Evolutionary conservation across 805 yeast species (phyloP).

Genomic region (Zygoascus biomembranicola): DNA sequence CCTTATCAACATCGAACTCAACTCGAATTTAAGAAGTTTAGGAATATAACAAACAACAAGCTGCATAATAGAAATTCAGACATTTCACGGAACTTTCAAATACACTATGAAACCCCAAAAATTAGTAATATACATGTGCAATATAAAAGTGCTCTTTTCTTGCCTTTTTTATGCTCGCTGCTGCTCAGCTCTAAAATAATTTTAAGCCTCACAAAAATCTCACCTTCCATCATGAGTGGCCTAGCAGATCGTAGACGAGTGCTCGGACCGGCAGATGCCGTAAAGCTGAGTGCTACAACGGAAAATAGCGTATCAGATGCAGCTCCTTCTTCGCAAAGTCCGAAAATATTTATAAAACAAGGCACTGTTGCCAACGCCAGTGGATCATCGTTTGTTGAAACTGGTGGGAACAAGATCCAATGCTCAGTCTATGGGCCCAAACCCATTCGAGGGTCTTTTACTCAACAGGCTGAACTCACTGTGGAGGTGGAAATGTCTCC

Average conservation of each 20-base stretch:
- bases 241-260: slow-evolving; percentile 71
- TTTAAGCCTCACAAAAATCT: background rate
- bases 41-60: too few relatives aligned
- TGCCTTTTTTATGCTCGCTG: too few relatives aligned
- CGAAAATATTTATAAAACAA: slow-evolving; percentile 48
- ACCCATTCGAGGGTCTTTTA: slow-evolving; percentile 69
- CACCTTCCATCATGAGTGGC: slow-evolving; percentile 13
- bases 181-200: too few relatives aligned
- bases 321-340: slow-evolving; percentile 14
- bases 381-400: slow-evolving; percentile 78
- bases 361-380: slow-evolving; percentile 63
- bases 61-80: too few relatives aligned
- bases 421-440: slow-evolving; percentile 83
- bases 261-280: slow-evolving; percentile 70
- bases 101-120: too few relatives aligned
- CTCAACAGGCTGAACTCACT: slow-evolving; percentile 55
- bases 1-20: too few relatives aligned
- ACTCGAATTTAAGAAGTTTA: too few relatives aligned
- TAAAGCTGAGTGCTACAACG: slow-evolving; percentile 32
- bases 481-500: slow-evolving; percentile 53
- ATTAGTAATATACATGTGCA: too few relatives aligned
- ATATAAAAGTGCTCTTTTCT: too few relatives aligned
- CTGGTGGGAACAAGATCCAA: slow-evolving; percentile 49
- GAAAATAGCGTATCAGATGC: slow-evolving; percentile 11
- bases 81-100: too few relatives aligned